phyloP scores from a whole-genome alignment of 2,329 filamentous ascomycete species.

The Calycina marina region DNA sequence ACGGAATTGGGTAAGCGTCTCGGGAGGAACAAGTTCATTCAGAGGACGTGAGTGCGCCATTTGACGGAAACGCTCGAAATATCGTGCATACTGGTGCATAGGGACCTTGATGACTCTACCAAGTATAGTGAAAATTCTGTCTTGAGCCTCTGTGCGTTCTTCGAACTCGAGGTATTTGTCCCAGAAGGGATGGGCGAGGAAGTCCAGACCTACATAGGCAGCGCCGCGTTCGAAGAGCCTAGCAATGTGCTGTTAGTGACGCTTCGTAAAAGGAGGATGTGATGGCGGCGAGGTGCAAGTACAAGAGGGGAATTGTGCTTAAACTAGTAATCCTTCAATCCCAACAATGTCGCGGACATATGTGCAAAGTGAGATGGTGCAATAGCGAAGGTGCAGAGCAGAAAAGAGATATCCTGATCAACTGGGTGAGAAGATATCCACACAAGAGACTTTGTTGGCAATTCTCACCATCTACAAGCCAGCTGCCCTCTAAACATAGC shows the following conservation, averaged over 20 bases:
- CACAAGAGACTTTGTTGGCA: constrained; percentile 43
- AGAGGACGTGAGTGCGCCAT: constrained; percentile 61
- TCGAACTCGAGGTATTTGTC: constrained; percentile 98
- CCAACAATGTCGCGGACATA: constrained; percentile 26
- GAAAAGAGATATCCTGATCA: constrained; percentile 44
- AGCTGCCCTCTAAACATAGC: constrained; percentile 24
- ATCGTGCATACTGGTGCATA: constrained; percentile 89
- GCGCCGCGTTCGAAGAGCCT: constrained; percentile 91
- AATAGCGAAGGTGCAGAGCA: constrained; percentile 31
- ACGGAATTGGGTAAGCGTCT: constrained; percentile 53
- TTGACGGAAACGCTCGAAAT: constrained; percentile 80
- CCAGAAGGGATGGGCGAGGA: constrained; percentile 92
- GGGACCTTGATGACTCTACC: constrained; percentile 75
- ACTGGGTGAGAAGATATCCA: constrained; percentile 50
- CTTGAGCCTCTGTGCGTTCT: constrained; percentile 70
- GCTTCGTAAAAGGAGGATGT: constrained; percentile 11
- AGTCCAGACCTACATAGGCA: constrained; percentile 75
- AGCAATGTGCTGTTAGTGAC: constrained; percentile 14
- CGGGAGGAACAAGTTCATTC: constrained; percentile 53
- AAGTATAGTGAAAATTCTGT: constrained; percentile 75
- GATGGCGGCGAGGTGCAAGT: constrained; percentile 38
- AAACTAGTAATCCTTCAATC: constrained; percentile 33
- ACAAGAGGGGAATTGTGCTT: constrained; percentile 42
- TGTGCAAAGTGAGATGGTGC: constrained; percentile 24
- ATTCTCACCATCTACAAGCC: constrained; percentile 55